These are phyloP conservation scores for Xylaria sp. DNA, from an alignment of 2,329 filamentous ascomycete genomes.

Conservation along the genomic window DNA sequence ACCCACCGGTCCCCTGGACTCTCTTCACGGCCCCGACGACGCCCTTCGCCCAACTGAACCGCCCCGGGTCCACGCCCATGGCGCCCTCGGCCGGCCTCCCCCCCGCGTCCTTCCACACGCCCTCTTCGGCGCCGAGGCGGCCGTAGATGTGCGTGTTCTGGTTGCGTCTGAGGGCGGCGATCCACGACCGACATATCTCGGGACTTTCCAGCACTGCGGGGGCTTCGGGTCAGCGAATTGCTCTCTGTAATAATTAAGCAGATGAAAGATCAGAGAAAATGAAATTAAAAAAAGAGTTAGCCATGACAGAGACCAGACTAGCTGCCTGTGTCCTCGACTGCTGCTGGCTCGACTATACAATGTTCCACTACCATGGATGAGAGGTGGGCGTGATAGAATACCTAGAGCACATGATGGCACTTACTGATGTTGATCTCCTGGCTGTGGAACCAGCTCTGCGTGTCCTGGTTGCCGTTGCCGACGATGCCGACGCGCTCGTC, in stretches of 20 bases:
- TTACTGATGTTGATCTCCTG: slow-evolving; percentile 70
- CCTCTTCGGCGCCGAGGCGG: slow-evolving; percentile 54
- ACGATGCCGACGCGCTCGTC: slow-evolving; percentile 71
- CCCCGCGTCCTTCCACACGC: slow-evolving; percentile 61
- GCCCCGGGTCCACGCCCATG: slow-evolving; percentile 58
- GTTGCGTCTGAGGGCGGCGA: slow-evolving; percentile 62
- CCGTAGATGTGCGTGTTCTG: slow-evolving; percentile 69
- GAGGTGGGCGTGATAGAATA: too few relatives aligned
- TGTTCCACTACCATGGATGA: too few relatives aligned
- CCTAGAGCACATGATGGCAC: too few relatives aligned
- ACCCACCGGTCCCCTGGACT: slow-evolving; percentile 34
- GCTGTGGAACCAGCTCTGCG: slow-evolving; percentile 77
- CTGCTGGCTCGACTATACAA: too few relatives aligned
- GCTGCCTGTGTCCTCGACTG: too few relatives aligned
- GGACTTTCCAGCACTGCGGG: slow-evolving; percentile 64
- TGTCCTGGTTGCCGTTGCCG: slow-evolving; percentile 80
- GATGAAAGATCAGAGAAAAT: too few relatives aligned
- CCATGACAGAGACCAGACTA: too few relatives aligned
- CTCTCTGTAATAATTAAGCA: too few relatives aligned
- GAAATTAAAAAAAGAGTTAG: too few relatives aligned
- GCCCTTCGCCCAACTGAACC: slow-evolving; percentile 33
- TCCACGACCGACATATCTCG: slow-evolving; percentile 64
- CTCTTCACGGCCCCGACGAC: slow-evolving; percentile 34
- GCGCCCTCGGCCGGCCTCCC: slow-evolving; percentile 44
- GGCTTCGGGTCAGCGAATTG: background rate